These are phyloP conservation scores for Backusella tarrabulga DNA, from an alignment of 192 early-diverging fungal genomes.

Conservation along the genomic window DNA sequence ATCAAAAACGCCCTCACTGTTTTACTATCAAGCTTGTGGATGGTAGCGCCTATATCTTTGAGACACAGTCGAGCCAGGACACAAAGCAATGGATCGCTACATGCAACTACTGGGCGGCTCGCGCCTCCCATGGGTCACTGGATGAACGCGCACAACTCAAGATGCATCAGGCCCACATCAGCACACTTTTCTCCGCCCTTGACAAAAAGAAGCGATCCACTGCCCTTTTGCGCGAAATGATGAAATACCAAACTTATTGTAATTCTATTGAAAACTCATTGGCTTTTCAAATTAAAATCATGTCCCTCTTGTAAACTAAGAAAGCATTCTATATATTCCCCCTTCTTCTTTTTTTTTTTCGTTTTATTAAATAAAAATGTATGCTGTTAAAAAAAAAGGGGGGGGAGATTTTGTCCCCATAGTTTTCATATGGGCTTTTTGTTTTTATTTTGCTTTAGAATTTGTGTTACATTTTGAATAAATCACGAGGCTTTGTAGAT, in stretches of 20 bases:
- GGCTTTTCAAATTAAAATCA: slow-evolving; percentile 14
- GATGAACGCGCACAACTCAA: slow-evolving; percentile 49
- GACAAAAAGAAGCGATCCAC: slow-evolving; percentile 76
- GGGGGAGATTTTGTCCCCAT: neutral
- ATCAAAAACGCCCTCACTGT: slow-evolving; percentile 64
- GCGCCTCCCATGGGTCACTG: slow-evolving; percentile 61
- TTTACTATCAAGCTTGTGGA: slow-evolving; percentile 79
- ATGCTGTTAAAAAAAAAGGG: no score
- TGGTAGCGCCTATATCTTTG: slow-evolving; percentile 82
- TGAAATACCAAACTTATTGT: slow-evolving; percentile 78
- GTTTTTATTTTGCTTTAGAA: neutral
- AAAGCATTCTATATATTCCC: neutral
- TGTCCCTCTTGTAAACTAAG: neutral
- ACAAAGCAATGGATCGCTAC: slow-evolving; percentile 79
- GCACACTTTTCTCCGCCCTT: slow-evolving; percentile 58
- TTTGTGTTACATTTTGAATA: neutral
- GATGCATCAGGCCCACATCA: slow-evolving; percentile 57
- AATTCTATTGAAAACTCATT: slow-evolving; percentile 60
- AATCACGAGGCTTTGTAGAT: no score
- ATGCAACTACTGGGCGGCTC: slow-evolving; percentile 93
- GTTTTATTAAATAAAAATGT: neutral
- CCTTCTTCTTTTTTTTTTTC: neutral
- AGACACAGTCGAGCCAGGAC: slow-evolving; percentile 61
- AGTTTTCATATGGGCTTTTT: neutral
- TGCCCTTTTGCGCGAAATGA: slow-evolving; percentile 72